A percentile compares a stretch with the other conserved stretches of the same genome.
These are phyloP conservation scores for Hypoxylon sp. DNA, from an alignment of 2,329 filamentous ascomycete species.

Conservation along the genomic window DNA sequence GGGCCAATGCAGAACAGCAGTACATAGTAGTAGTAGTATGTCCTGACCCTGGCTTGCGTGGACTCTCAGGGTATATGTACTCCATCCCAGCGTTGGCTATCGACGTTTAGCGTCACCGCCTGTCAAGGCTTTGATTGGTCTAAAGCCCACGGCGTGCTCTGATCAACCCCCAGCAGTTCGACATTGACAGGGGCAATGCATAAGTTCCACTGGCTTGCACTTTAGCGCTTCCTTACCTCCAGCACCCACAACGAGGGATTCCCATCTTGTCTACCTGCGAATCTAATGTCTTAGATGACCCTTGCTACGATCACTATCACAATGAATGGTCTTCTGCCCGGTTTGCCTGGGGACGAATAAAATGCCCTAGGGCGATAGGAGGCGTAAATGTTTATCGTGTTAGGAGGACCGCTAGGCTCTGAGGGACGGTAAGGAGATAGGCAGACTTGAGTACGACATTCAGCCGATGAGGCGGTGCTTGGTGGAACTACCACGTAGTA, in stretches of 20 bases:
- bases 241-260: slow-evolving; percentile 17
- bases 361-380: slow-evolving; percentile 9
- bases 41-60: slow-evolving; percentile 28
- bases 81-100: slow-evolving; percentile 29
- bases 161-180: slow-evolving; percentile 23
- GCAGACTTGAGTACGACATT: slow-evolving; percentile 6
- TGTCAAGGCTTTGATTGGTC: slow-evolving; percentile 29
- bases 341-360: slow-evolving; percentile 25
- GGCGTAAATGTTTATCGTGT: slow-evolving; percentile 11
- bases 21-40: slow-evolving; percentile 9
- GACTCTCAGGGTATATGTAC: slow-evolving; percentile 26
- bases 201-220: slow-evolving; percentile 31
- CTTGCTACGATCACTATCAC: slow-evolving; percentile 31
- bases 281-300: slow-evolving; percentile 29
- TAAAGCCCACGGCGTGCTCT: slow-evolving; percentile 22
- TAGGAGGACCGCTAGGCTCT: slow-evolving; percentile 4
- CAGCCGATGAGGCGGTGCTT: slow-evolving; percentile 33
- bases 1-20: slow-evolving; percentile 18
- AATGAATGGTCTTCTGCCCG: slow-evolving; percentile 12
- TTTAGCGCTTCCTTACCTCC: slow-evolving; percentile 29
- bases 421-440: neutral
- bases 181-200: slow-evolving; percentile 34
- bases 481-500: slow-evolving; percentile 26
- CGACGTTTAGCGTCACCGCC: slow-evolving; percentile 32
- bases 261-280: slow-evolving; percentile 21